Evolutionary conservation across 345 rosid genomes (phyloP).

Genomic region (Eucalyptus regnans): DNA sequence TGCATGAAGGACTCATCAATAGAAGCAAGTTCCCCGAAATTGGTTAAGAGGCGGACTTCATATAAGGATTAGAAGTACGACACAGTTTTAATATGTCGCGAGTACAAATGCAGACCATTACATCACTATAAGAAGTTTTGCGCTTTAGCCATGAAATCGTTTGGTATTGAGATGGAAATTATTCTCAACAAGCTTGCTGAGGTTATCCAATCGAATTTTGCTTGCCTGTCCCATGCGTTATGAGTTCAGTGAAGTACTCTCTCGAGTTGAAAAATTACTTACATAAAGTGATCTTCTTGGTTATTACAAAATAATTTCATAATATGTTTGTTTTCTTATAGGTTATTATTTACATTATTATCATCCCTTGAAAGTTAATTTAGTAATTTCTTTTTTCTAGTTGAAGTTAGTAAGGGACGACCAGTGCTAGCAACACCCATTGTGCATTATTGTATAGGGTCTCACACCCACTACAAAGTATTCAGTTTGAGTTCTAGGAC

Average conservation of each 20-base stretch:
- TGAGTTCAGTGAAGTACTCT: neutral
- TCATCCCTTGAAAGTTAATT: neutral
- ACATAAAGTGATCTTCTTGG: neutral
- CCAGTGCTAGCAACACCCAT: neutral
- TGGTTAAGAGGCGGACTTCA: neutral
- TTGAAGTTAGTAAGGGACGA: neutral
- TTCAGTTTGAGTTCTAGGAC: neutral
- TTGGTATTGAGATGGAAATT: neutral
- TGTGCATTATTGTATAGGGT: neutral
- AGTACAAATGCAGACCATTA: neutral
- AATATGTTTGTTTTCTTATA: neutral
- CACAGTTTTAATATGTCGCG: neutral
- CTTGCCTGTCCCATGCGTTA: neutral
- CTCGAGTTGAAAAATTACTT: neutral
- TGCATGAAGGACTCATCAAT: neutral
- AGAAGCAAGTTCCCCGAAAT: neutral
- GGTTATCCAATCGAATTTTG: neutral
- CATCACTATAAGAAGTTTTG: neutral
- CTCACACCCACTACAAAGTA: neutral
- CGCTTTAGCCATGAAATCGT: neutral
- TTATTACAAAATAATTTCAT: neutral
- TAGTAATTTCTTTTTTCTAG: neutral
- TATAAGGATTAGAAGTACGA: neutral
- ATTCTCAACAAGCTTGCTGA: neutral
- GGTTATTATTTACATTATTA: neutral